Percentiles rank a stretch among this genome's conserved stretches.
These are phyloP conservation scores for Plenodomus tracheiphilus DNA, from an alignment of 2,329 filamentous ascomycete genomes.

Conservation along the genomic window DNA sequence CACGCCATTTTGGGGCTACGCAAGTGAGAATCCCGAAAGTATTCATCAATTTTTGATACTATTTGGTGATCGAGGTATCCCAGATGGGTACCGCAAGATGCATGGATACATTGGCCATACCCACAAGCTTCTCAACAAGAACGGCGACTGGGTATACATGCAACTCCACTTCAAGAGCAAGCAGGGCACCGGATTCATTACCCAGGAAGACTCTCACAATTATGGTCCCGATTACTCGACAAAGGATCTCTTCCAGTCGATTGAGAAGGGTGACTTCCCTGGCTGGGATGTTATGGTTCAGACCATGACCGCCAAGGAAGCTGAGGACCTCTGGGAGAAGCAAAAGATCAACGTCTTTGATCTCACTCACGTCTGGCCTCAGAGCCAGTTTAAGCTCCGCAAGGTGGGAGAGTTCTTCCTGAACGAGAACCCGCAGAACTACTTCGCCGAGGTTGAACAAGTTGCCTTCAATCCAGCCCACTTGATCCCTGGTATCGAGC, in stretches of 20 bases:
- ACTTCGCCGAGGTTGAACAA: slow-evolving; percentile 70
- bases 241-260: slow-evolving; percentile 57
- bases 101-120: slow-evolving; percentile 59
- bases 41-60: slow-evolving; percentile 59
- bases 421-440: slow-evolving; percentile 62
- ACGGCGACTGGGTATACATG: slow-evolving; percentile 57
- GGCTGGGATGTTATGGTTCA: slow-evolving; percentile 57
- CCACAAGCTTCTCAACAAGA: slow-evolving; percentile 58
- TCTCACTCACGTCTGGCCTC: slow-evolving; percentile 59
- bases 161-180: slow-evolving; percentile 59
- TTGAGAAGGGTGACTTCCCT: slow-evolving; percentile 57
- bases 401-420: slow-evolving; percentile 58
- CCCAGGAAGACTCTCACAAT: slow-evolving; percentile 54
- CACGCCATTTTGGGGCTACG: slow-evolving; percentile 69
- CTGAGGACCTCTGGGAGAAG: slow-evolving; percentile 56
- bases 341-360: slow-evolving; percentile 60
- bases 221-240: slow-evolving; percentile 58
- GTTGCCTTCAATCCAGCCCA: slow-evolving; percentile 70
- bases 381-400: slow-evolving; percentile 56
- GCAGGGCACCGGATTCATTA: slow-evolving; percentile 57
- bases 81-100: slow-evolving; percentile 60
- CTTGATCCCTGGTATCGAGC: slow-evolving; percentile 68
- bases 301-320: slow-evolving; percentile 57
- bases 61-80: slow-evolving; percentile 60
- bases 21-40: slow-evolving; percentile 58